Evolutionary conservation across 768 basidiomycete species (phyloP).

Genomic region (Butyriboletus loyo): DNA sequence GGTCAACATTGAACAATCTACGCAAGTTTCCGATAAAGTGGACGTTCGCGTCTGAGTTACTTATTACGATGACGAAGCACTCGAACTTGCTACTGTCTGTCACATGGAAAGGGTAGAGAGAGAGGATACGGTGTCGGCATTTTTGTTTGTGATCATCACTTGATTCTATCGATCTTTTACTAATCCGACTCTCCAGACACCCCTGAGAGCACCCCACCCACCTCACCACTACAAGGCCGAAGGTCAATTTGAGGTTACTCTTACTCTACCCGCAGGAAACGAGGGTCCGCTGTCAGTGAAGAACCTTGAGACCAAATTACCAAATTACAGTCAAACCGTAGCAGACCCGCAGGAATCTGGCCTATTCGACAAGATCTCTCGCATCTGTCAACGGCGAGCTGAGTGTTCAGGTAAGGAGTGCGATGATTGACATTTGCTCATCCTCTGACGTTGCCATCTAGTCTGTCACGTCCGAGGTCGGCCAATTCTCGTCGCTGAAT

Average conservation of each 20-base stretch:
- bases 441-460: conserved; percentile 13
- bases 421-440: neutral
- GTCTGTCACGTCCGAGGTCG: conserved; percentile 32
- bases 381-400: conserved; percentile 36
- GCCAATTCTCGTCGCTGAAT: conserved; percentile 39
- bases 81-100: conserved; percentile 30
- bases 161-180: neutral
- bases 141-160: conserved; percentile 24
- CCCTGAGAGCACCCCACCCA: neutral
- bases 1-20: conserved; percentile 30
- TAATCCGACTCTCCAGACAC: conserved; percentile 31
- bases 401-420: conserved; percentile 31
- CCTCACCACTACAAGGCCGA: neutral
- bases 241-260: conserved; percentile 33
- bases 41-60: conserved; percentile 29
- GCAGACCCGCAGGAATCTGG: conserved; percentile 33
- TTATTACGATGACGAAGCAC: conserved; percentile 13
- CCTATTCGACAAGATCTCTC: conserved; percentile 38
- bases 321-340: conserved; percentile 38
- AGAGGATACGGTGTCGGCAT: conserved; percentile 33
- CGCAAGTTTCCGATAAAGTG: conserved; percentile 25
- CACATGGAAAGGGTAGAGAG: conserved; percentile 22
- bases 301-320: conserved; percentile 41
- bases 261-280: conserved; percentile 36
- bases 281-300: conserved; percentile 34